Base-by-base conservation (phyloP, 2,329 filamentous ascomycete species). In the Diaporthe velutina region DNA sequence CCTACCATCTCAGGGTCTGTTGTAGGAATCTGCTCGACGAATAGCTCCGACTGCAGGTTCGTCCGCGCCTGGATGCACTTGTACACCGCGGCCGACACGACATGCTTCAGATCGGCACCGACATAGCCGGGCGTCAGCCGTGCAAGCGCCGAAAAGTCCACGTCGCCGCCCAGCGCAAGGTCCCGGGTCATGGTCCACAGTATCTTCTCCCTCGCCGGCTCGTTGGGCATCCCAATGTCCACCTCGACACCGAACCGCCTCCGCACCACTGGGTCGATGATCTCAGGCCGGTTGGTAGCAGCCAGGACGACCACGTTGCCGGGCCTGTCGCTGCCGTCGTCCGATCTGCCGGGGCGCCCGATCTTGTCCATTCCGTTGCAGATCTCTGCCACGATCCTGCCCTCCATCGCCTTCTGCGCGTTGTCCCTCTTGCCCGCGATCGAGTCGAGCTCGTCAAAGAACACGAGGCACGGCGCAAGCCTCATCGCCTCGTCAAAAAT, bases 121-220 rank as follows among this genome's bases (percentile, higher is more conserved):
- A 99, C 96, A 78, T 97, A 99, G 1, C 97, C 97, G 8, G 97
- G 95, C 0, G 96, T 98, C 78, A 93, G 88, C 79, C 94, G 96
- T 8, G 96, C 95, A 4, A 99, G 86, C 22, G 89, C 85, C 35
- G 85, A 85, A 78, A 96, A 94, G 80, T 98, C 91, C 28, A 98
- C 90, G 75, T 95, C 92, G 4, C 90, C 87, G 0, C 90, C 87
- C 10, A 98, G 82, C 0, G 86, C 86, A 77, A 92, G 89, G 73
- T 92, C 90, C 71, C 91, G 87, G 0, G 94, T 95, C 60, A 97
- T 86, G 2, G 93, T 92, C 52, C 89, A 88, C 60, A 98, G 85
- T 55, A 99, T 98, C 66, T 93, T 89, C 80, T 94, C 92, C 73
- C 97, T 90, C 25, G 93, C 94, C 0, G 88, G 83, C 79, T 97